Evolutionary conservation across 768 basidiomycete species (phyloP), one percentile per base, ranked within the genome.

Genomic region (Wakefieldia striispora): DNA sequence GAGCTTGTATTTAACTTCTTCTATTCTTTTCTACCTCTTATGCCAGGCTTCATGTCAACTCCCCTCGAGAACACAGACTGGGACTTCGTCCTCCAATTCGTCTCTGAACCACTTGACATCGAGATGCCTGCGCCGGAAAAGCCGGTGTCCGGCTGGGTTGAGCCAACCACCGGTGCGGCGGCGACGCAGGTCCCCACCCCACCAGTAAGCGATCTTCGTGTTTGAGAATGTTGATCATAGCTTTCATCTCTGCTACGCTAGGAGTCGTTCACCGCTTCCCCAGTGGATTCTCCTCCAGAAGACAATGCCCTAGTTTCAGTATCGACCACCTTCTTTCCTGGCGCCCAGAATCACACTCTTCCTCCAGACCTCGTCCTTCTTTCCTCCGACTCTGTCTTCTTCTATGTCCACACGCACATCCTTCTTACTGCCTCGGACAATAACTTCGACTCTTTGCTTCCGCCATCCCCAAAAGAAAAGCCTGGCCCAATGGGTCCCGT

Each of bases 271-370:
- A 56, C 57, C 12, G 59, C 65, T n/a, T 69, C 73, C 12, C 71
- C 70, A 8, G 54, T 41, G 6, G 61, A 64, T 33, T 62, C 69
- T 16, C 47, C 66, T 14, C 34, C 47, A 16, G 63, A 81, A 68
- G 75, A 76, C 55, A 77, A 67, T 40, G 69, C 74, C 3, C 70
- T 75, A 45, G 84, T 91, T 48, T 88, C 88, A 1, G 82, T 92
- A 31, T 91, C 88, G 14, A 92, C 90, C 23, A 88, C 88, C 0
- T 92, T 91, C 69, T 84, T 79, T 60, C 88, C 89, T 3, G 82
- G 79, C 33, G 81, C 86, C 3, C 78, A 81, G 50, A 76, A 78
- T 52, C 72, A 79, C 31, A 58, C 77, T 0, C 63, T 75, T n/a
- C 73, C 75, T 1, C 81, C 86, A 1, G 85, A 92, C 62, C 56